Base-by-base conservation (phyloP, 1,284 basidiomycete species). In the Pseudozyma thailandica region DNA sequence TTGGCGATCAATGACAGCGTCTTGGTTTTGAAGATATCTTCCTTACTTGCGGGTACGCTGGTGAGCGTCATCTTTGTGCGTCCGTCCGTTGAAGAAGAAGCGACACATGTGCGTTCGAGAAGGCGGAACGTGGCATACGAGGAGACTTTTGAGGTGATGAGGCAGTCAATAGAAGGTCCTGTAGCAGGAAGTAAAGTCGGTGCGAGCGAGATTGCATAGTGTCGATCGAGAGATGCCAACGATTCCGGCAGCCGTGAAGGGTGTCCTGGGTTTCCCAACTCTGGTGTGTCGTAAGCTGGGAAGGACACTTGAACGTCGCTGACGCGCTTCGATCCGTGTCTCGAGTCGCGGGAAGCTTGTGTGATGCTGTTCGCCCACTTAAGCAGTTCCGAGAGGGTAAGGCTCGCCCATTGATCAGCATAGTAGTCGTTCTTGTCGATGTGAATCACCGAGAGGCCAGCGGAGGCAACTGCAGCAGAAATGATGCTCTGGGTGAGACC, bases 1-100 rank as follows among this genome's bases (percentile, higher is more conserved):
- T 98, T 98, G 64, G 95, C 92, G 31, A 94, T 83, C 6, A 98
- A 86, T 4, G 87, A 87, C 13, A 97, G 87, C 5, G 86, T 86
- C 79, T 89, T 90, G 83, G 89, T 90, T 84, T 91, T 93, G 87
- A 98, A 97, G 21, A 98, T 88, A 63, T 93, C 92, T 83, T 95
- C 93, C 82, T 97, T 98, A 84, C 89, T 92, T 26, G 90, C 89
- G 0, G 95, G 95, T 0, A 98, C 94, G 27, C 70, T 51, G 13
- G 64, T 58, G 15, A 75, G 31, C 3, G 25, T 53, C 45, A 43
- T 47, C 21, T 21, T 43, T 13, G 20, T 6, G 27, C 35, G 31
- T 46, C 33, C 20, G 8, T 18, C 16, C 1, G 43, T 41, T 3
- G 46, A 47, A n/a, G 27, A 1, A 4, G 58, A 59, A 23, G 57